Evolutionary conservation across 2,329 filamentous ascomycete species (phyloP).

Genomic region (Fusarium oxysporum): DNA sequence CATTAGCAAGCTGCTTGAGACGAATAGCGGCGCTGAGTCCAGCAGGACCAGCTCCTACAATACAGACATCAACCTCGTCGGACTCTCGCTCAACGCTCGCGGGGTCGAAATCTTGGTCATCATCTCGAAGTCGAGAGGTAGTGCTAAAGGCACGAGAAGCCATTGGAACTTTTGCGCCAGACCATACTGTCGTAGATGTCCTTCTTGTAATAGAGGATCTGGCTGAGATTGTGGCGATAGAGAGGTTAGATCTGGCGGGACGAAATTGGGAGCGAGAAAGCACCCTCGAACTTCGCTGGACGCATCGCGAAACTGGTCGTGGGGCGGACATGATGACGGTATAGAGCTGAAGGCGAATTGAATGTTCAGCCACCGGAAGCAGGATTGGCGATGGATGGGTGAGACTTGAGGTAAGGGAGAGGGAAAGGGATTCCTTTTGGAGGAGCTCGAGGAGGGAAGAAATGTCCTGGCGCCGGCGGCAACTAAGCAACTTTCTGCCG

Average conservation of each 20-base stretch:
- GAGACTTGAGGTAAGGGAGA: not conserved
- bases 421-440: not conserved
- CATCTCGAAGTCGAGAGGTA: constrained; percentile 41
- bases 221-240: constrained; percentile 37
- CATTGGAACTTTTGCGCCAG: constrained; percentile 37
- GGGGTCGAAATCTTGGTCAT: constrained; percentile 73
- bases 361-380: constrained; percentile 43
- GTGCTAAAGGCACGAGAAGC: constrained; percentile 53
- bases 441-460: constrained; percentile 10
- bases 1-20: constrained; percentile 94
- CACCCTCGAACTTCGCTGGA: constrained; percentile 53
- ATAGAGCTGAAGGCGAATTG: constrained; percentile 5
- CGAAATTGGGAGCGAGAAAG: constrained; percentile 47
- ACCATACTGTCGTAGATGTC: constrained; percentile 28
- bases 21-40: constrained; percentile 93
- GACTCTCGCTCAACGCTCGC: constrained; percentile 82
- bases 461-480: constrained; percentile 26
- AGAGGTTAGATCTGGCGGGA: constrained; percentile 40
- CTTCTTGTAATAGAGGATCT: constrained; percentile 25
- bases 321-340: constrained; percentile 50
- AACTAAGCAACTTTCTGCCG: constrained; percentile 36
- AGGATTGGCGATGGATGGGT: not conserved
- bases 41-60: constrained; percentile 94
- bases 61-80: constrained; percentile 96
- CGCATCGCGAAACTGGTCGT: constrained; percentile 54